Evolutionary conservation across 768 basidiomycete species (phyloP).

Genomic region (Sporobolomyces phaffii): DNA sequence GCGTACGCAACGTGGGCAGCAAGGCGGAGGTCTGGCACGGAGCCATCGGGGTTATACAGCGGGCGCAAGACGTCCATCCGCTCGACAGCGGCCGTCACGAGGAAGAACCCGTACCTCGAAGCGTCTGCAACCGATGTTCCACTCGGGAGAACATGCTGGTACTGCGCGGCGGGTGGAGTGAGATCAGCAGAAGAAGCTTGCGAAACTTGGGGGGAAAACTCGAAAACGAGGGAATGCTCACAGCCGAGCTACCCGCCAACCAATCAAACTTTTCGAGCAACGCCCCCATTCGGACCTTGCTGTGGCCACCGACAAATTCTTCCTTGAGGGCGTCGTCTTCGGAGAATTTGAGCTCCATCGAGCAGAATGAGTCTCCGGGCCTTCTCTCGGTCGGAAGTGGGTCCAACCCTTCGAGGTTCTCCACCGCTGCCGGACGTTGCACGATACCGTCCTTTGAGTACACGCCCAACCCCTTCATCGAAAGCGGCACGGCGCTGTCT

Average conservation of each 20-base stretch:
- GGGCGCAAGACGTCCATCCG: conserved; percentile 40
- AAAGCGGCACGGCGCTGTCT: neutral
- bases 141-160: conserved; percentile 37
- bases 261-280: conserved; percentile 35
- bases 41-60: conserved; percentile 24
- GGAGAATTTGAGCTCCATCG: conserved; percentile 34
- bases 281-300: conserved; percentile 34
- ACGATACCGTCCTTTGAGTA: neutral
- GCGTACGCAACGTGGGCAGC: conserved; percentile 38
- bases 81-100: conserved; percentile 43
- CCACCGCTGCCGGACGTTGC: too few relatives aligned
- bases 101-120: conserved; percentile 34
- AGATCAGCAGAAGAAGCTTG: neutral
- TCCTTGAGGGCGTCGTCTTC: conserved; percentile 17
- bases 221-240: conserved; percentile 3
- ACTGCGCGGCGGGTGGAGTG: conserved; percentile 27
- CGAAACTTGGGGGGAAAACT: too few relatives aligned
- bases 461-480: neutral
- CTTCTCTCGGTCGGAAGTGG: conserved; percentile 15
- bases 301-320: conserved; percentile 33
- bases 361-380: conserved; percentile 34
- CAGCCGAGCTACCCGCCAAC: conserved; percentile 8
- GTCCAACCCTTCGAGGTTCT: neutral
- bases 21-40: conserved; percentile 38
- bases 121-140: conserved; percentile 20